A percentile compares a stretch with the other conserved stretches of the same genome.
Evolutionary conservation across 2,329 filamentous ascomycete genomes (phyloP).

Genomic region (Raffaelea arxii): DNA sequence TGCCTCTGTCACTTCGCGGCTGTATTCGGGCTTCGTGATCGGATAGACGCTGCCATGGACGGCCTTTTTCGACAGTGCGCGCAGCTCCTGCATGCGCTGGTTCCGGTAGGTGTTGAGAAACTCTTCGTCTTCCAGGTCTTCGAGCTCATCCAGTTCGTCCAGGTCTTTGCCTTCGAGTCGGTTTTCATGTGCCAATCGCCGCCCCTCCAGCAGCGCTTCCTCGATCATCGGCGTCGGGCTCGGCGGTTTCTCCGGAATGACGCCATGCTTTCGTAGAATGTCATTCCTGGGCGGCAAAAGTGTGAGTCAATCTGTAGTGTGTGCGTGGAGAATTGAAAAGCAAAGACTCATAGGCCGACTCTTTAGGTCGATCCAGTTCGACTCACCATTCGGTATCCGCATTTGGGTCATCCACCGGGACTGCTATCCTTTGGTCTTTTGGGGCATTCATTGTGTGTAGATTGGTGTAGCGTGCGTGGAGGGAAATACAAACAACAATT

Average conservation of each 20-base stretch:
- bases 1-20: constrained; percentile 82
- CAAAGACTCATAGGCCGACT: not conserved
- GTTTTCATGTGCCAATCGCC: constrained; percentile 80
- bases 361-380: too few relatives aligned
- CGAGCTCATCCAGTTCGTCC: constrained; percentile 84
- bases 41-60: constrained; percentile 88
- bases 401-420: constrained; percentile 90
- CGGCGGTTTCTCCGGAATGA: constrained; percentile 96
- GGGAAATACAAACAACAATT: too few relatives aligned
- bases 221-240: constrained; percentile 94
- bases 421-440: constrained; percentile 55
- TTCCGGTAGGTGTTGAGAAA: constrained; percentile 84
- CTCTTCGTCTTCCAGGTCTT: constrained; percentile 89
- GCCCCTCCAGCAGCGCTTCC: constrained; percentile 80
- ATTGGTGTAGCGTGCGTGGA: not conserved
- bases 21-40: constrained; percentile 88
- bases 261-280: constrained; percentile 89
- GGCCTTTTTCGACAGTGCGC: constrained; percentile 62
- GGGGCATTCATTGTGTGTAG: constrained; percentile 46
- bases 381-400: constrained; percentile 92
- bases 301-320: not conserved
- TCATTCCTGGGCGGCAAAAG: constrained; percentile 65
- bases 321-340: not conserved
- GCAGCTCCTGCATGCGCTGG: constrained; percentile 78
- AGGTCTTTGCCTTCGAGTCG: constrained; percentile 88